Percentiles rank a stretch among this genome's conserved stretches.
Conservation (phyloP, 2,329 filamentous ascomycete species). For the Grosmannia penicillata region DNA sequence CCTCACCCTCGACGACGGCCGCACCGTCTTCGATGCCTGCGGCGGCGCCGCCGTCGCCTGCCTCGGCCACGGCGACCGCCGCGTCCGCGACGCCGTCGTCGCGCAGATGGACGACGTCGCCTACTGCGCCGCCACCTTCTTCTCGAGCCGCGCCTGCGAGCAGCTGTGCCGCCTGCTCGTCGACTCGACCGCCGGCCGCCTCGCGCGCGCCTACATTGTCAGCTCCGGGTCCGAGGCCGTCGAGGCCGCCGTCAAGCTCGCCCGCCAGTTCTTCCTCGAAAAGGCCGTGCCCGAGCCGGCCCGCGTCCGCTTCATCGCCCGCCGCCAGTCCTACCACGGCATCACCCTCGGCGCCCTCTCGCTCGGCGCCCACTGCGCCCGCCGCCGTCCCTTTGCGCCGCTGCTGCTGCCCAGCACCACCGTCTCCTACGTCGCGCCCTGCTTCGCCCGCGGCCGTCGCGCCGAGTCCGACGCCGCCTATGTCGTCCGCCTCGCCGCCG, state of each 20-base stretch:
- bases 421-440: conserved; percentile 48
- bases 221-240: conserved; percentile 43
- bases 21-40: conserved; percentile 26
- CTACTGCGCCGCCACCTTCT: conserved; percentile 28
- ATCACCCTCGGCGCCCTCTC: conserved; percentile 54
- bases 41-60: conserved; percentile 31
- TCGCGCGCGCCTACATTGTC: conserved; percentile 23
- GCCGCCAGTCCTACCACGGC: conserved; percentile 57
- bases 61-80: conserved; percentile 27
- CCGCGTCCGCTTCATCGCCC: conserved; percentile 51
- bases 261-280: conserved; percentile 49
- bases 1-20: conserved; percentile 24
- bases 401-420: conserved; percentile 43
- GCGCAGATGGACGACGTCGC: conserved; percentile 24
- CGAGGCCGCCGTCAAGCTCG: conserved; percentile 50
- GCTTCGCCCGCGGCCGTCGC: conserved; percentile 38
- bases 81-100: conserved; percentile 24
- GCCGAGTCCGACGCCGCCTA: conserved; percentile 44
- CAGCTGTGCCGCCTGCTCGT: conserved; percentile 22
- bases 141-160: conserved; percentile 24
- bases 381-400: conserved; percentile 47
- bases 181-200: conserved; percentile 20
- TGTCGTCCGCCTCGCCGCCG: conserved; percentile 41
- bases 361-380: conserved; percentile 44
- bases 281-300: conserved; percentile 35